A percentile compares a stretch with the other conserved stretches of the same genome.
phyloP scores from a whole-genome alignment of 2,329 filamentous ascomycete genomes.

The Leptographium radiaticola region DNA sequence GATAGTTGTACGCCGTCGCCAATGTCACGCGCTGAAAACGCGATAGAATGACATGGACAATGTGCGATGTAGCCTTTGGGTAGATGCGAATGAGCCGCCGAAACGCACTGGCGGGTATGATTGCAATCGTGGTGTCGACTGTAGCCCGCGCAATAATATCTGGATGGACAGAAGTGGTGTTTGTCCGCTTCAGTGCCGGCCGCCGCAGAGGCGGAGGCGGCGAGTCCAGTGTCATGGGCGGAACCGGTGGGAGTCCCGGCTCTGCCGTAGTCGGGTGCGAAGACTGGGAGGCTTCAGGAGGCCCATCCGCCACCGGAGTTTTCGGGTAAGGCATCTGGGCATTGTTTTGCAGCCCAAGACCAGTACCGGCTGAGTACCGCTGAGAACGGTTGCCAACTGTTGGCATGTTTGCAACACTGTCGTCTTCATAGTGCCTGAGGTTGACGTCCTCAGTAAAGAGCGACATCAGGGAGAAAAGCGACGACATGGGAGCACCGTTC shows the following conservation, averaged over 20 bases:
- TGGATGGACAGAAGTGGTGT: constrained; percentile 73
- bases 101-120: constrained; percentile 94
- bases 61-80: constrained; percentile 90
- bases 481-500: constrained; percentile 97
- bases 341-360: constrained; percentile 19
- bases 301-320: constrained; percentile 11
- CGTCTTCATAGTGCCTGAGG: constrained; percentile 58
- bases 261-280: constrained; percentile 7
- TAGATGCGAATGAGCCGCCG: constrained; percentile 85
- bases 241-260: constrained; percentile 44
- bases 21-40: constrained; percentile 89
- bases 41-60: constrained; percentile 93
- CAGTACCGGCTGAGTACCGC: constrained; percentile 16
- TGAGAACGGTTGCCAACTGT: constrained; percentile 16
- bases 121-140: constrained; percentile 93
- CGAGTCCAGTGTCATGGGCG: constrained; percentile 59
- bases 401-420: constrained; percentile 22
- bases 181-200: constrained; percentile 29
- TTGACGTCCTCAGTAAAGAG: constrained; percentile 93
- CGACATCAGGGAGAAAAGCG: constrained; percentile 91
- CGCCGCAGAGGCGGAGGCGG: constrained; percentile 21
- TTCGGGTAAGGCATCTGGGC: constrained; percentile 24
- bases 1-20: constrained; percentile 85
- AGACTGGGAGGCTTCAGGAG: constrained; percentile 8
- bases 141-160: constrained; percentile 95